Evolutionary conservation across 345 rosid genomes (phyloP), one percentile per base, ranked within the genome.

Genomic region (Bruguiera gymnorhiza): DNA sequence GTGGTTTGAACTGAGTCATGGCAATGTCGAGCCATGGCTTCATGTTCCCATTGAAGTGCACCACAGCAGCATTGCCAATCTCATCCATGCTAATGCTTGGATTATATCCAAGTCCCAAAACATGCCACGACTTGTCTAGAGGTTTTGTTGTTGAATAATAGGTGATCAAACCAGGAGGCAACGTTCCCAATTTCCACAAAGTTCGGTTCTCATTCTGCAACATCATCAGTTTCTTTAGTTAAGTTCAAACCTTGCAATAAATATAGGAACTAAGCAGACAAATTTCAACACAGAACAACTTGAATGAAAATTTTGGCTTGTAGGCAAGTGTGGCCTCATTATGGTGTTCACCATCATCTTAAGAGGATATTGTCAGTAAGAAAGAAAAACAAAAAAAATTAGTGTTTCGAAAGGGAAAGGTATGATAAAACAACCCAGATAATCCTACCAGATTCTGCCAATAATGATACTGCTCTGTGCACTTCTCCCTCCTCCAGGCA

Each of bases 1-100:
- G 89, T 1, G 95, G 93, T 70, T 86, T 85, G 72, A 91, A 95
- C 81, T 92, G 97, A 80, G 87, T 91, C 98, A 94, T 94, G 70
- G 98, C 97, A 60, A 94, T 94, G 56, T 94, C 98, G 0, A 94
- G 90, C 98, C 97, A 94, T 2, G 98, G 98, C 86, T 94, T 94
- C 97, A 91, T 91, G 70, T 94, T 94, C 67, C 97, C 98, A 31
- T 94, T 94, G 84, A 91, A 94, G 71, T 94, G 98, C 67, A 94
- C 96, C 46, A 94, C 98, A 0, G 98, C 97, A 11, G 98, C 98
- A 37, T 88, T 87, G 56, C 73, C 80, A 34, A 95, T 95, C 91
- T 95, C 99, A 5, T 90, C 97, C 96, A 85, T 79, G 73, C 97
- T 70, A 64, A 95, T 91, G 85, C 99, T 91, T 9, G 98, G 98